Conservation (phyloP, 192 early-diverging fungal genomes). For the Entrophospora sp. region DNA sequence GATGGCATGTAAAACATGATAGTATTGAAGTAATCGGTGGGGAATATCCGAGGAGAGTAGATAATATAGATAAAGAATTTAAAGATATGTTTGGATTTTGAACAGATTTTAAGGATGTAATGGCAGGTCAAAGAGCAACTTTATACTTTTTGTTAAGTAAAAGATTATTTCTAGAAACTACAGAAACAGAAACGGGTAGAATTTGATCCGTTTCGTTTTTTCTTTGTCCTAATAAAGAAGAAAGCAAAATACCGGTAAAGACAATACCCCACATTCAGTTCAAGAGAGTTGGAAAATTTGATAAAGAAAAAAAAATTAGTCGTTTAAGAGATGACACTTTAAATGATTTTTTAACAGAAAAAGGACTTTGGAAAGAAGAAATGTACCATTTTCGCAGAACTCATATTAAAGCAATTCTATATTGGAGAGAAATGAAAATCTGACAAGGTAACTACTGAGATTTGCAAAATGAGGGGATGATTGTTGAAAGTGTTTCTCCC, state of each 20-base stretch:
- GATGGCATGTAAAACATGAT: too few species aligned
- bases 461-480: neutral
- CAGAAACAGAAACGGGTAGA: too few species aligned
- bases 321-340: neutral
- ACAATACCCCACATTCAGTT: neutral
- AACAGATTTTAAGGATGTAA: too few species aligned
- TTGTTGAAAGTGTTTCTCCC: neutral
- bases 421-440: neutral
- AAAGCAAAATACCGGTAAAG: neutral
- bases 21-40: neutral
- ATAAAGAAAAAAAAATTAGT: neutral
- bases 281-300: too few species aligned
- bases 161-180: too few species aligned
- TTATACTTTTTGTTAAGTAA: too few species aligned
- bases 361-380: neutral
- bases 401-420: neutral
- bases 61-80: too few species aligned
- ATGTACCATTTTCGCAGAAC: neutral
- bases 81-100: too few species aligned
- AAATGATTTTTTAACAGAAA: neutral
- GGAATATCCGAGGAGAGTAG: too few species aligned
- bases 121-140: too few species aligned
- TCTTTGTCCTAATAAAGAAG: too few species aligned
- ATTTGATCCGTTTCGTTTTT: too few species aligned
- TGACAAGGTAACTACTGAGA: neutral